These are phyloP conservation scores for Aechmea fasciata DNA, from an alignment of 176 grass and related monocot species.

Conservation along the genomic window DNA sequence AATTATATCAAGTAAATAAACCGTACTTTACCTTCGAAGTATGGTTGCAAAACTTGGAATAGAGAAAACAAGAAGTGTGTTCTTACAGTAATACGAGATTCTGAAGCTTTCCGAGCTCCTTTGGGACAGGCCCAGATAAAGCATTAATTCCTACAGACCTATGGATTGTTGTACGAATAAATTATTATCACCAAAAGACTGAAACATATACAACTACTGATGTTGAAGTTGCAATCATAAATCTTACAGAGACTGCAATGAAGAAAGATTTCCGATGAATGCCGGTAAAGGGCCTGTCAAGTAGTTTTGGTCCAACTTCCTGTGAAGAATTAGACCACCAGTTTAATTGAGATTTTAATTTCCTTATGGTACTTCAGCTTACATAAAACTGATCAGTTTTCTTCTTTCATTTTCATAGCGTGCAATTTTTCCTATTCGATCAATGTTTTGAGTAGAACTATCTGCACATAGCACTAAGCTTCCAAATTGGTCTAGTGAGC, in stretches of 20 bases:
- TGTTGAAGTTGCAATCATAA: background rate
- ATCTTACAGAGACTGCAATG: conserved; percentile 62
- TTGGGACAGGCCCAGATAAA: conserved; percentile 71
- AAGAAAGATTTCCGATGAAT: conserved; percentile 49
- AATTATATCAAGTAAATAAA: no score
- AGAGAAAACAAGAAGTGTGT: background rate
- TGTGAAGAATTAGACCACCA: conserved; percentile 21
- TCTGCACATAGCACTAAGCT: no score
- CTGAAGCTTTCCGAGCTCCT: conserved; percentile 66
- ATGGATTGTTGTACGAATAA: conserved; percentile 5
- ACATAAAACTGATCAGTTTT: no score
- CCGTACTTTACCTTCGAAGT: no score
- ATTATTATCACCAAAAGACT: background rate
- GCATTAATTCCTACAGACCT: conserved; percentile 60
- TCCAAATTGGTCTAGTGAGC: no score
- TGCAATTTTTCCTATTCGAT: no score
- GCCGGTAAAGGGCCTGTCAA: conserved; percentile 65
- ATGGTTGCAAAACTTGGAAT: background rate
- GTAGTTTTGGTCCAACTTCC: conserved; percentile 44
- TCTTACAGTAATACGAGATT: conserved; percentile 46
- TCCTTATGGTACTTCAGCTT: no score
- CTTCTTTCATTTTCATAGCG: no score
- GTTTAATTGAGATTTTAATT: no score
- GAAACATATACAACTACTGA: background rate
- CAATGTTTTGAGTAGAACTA: no score